These are phyloP conservation scores for Angophora floribunda DNA, from an alignment of 345 rosid genomes.

Conservation along the genomic window DNA sequence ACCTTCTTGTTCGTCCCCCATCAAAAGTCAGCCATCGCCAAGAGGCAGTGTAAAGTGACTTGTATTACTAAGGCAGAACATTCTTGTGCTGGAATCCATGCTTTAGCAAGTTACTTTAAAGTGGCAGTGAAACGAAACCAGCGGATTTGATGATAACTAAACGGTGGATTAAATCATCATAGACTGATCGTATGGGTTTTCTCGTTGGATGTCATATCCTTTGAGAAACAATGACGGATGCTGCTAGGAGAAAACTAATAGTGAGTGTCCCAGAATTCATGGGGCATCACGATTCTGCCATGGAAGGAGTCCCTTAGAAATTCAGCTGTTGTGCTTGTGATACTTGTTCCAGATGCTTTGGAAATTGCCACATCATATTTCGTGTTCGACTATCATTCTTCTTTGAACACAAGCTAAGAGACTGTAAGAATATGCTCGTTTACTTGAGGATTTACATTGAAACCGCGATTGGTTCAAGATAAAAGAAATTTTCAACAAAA, in stretches of 20 bases:
- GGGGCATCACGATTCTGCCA: neutral
- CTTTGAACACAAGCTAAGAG: neutral
- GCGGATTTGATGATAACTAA: neutral
- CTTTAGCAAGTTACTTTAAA: neutral
- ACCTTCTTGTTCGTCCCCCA: neutral
- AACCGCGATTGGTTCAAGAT: neutral
- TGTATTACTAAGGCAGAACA: neutral
- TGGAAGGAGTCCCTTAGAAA: neutral
- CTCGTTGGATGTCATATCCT: neutral
- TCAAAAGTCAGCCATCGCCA: neutral
- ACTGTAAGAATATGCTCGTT: neutral
- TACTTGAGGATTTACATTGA: neutral
- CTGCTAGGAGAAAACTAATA: neutral
- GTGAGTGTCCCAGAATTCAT: neutral
- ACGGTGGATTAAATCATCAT: neutral
- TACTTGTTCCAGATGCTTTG: neutral
- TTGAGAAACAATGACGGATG: neutral
- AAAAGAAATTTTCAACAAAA: neutral
- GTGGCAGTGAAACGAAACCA: neutral
- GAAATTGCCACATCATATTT: neutral
- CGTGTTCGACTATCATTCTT: neutral
- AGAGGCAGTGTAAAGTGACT: neutral
- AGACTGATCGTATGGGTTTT: neutral
- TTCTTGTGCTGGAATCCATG: neutral
- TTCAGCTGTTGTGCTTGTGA: neutral